Evolutionary conservation across 495 filamentous ascomycete genomes (phyloP), one percentile per base, ranked within the genome.

Genomic region (Pyrenopolyporus hunteri): DNA sequence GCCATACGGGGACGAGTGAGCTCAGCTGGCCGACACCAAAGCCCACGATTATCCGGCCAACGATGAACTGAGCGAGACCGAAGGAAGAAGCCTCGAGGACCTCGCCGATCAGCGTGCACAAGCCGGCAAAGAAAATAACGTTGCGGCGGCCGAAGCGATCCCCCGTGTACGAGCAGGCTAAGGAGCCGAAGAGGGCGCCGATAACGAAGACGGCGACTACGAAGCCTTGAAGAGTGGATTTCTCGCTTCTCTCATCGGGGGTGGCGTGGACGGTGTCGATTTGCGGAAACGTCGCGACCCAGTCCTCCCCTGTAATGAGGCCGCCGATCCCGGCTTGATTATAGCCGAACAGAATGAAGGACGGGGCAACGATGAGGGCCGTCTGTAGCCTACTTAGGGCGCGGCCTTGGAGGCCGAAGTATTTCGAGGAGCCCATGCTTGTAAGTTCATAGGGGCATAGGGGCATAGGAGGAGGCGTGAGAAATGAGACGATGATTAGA

Each of bases 1-100:
- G 80, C 81, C 81, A 84, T 7, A 80, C 77, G 10, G 81, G 81
- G 11, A 81, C 79, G 7, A 80, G 77, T 32, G 76, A 78, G 11
- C 75, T 79, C 19, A 82, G 73, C 35, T 77, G 70, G 26, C 81
- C 81, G 52, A 83, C 76, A 6, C 80, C 81, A 26, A 82, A 40
- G 10, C 81, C 80, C 25, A 75, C 70, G 26, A 82, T 57, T 14
- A 82, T 66, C 0, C 81, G 74, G 10, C 81, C 81, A 23, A 82
- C 76, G 47, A 83, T 79, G 48, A 84, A 68, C 57, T 84, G 81
- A 7, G 77, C 68, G 6, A 82, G 20, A 1, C 59, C 59, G 22
- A 59, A 71, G 6, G 71, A 54, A 1, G 71, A 31, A 19, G 66
- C 60, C 50, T 73, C 63, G 39, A 77, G 56, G 28, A 70, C 51